Conservation (phyloP, 345 rosid genomes). For the Cardamine occulta region DNA sequence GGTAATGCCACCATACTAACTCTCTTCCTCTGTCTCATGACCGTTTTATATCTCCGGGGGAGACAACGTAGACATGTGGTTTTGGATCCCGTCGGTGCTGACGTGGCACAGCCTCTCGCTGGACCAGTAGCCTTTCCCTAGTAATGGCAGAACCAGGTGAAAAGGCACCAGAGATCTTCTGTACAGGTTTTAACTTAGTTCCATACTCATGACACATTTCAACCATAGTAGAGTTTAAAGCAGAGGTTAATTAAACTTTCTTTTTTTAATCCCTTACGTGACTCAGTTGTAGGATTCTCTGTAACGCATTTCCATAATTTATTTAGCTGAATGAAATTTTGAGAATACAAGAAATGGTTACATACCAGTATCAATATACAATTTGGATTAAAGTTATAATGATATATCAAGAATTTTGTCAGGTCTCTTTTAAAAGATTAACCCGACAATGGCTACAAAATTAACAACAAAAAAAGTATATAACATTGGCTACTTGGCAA, state of each 20-base stretch:
- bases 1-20: slow-evolving; percentile 87
- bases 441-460: no score
- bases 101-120: slow-evolving; percentile 23
- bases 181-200: slow-evolving; percentile 18
- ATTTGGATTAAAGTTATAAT: background rate
- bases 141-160: background rate
- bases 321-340: background rate
- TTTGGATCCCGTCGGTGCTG: slow-evolving; percentile 22
- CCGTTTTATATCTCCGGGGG: slow-evolving; percentile 71
- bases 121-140: slow-evolving; percentile 21
- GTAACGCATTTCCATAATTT: background rate
- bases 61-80: slow-evolving; percentile 61
- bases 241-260: background rate
- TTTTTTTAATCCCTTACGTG: background rate
- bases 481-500: no score
- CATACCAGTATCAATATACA: background rate
- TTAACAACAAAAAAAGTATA: no score
- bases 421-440: no score
- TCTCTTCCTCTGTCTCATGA: slow-evolving; percentile 71
- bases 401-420: background rate
- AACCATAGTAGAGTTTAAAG: background rate
- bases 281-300: background rate
- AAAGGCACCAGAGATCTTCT: background rate
- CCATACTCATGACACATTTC: background rate
- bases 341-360: background rate